Evolutionary conservation across 2,329 filamentous ascomycete species (phyloP).

Genomic region (Rhytidhysteron rufulum): DNA sequence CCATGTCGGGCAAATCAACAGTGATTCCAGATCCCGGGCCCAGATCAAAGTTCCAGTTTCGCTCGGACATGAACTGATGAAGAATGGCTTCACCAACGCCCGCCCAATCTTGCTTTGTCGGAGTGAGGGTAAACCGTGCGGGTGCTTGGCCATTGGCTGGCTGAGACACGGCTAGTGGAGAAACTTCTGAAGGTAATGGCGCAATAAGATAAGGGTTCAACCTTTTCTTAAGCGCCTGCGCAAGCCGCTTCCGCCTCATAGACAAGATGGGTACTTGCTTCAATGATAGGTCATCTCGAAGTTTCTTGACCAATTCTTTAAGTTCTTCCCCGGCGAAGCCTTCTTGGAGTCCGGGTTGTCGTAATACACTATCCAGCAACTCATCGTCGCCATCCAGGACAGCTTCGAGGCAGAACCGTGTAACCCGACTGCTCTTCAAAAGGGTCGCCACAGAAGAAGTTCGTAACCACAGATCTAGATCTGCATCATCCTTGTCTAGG

Average conservation of each 20-base stretch:
- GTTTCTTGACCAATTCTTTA: slow-evolving; percentile 41
- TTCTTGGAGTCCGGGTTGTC: slow-evolving; percentile 50
- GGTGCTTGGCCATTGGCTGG: slow-evolving; percentile 22
- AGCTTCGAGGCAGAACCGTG: slow-evolving; percentile 61
- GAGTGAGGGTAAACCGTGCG: slow-evolving; percentile 33
- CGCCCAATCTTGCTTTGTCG: slow-evolving; percentile 43
- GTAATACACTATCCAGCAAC: slow-evolving; percentile 49
- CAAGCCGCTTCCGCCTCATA: slow-evolving; percentile 49
- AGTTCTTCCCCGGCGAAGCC: slow-evolving; percentile 34
- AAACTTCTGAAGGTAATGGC: slow-evolving; percentile 33
- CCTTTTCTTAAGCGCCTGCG: slow-evolving; percentile 50
- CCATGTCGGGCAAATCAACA: slow-evolving; percentile 37
- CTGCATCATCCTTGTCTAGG: slow-evolving; percentile 61
- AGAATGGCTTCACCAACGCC: slow-evolving; percentile 48
- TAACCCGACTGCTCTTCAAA: slow-evolving; percentile 55
- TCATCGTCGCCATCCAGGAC: slow-evolving; percentile 61
- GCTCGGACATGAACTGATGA: slow-evolving; percentile 40
- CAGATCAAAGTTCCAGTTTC: slow-evolving; percentile 24
- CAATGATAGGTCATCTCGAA: slow-evolving; percentile 55
- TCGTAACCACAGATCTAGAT: slow-evolving; percentile 62
- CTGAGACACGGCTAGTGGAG: slow-evolving; percentile 6
- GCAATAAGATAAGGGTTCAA: slow-evolving; percentile 50
- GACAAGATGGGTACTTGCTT: slow-evolving; percentile 48
- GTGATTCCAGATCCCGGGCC: slow-evolving; percentile 39
- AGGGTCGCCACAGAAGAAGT: slow-evolving; percentile 56